phyloP scores from a whole-genome alignment of 257 asterid genomes.

The Henckelia pumila region DNA sequence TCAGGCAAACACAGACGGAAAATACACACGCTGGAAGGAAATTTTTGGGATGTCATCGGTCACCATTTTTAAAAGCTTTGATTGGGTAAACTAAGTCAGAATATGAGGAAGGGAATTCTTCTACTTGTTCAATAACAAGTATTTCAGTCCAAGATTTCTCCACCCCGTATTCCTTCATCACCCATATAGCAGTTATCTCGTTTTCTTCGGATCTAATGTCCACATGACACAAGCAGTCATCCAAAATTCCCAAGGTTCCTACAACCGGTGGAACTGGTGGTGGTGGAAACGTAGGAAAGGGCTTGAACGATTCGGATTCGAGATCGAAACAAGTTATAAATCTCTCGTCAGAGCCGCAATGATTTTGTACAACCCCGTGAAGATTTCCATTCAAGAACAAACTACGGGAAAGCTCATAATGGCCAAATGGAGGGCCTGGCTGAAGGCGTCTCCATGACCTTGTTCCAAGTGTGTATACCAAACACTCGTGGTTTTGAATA shows the following conservation, averaged over 20 bases:
- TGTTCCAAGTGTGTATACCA: neutral
- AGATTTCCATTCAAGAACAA: neutral
- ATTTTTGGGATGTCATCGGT: too few relatives aligned
- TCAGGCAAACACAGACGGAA: too few relatives aligned
- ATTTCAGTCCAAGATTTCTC: neutral
- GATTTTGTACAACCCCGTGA: neutral
- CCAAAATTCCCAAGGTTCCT: neutral
- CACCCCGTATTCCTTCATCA: neutral
- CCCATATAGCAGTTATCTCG: neutral
- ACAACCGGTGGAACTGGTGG: neutral
- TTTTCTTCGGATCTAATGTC: neutral
- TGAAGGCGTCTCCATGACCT: neutral
- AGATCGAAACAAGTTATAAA: neutral
- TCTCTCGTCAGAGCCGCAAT: neutral
- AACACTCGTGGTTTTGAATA: neutral
- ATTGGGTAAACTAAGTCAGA: neutral
- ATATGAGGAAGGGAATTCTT: neutral
- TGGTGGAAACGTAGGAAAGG: neutral
- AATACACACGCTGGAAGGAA: too few relatives aligned
- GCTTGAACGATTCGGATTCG: neutral
- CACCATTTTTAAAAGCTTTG: neutral
- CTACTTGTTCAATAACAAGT: neutral
- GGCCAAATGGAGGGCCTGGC: neutral
- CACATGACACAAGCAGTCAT: neutral
- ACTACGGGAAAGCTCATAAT: neutral